These are phyloP conservation scores for Colletotrichum lindemuthianum DNA, from an alignment of 2,329 filamentous ascomycete genomes.

Conservation along the genomic window DNA sequence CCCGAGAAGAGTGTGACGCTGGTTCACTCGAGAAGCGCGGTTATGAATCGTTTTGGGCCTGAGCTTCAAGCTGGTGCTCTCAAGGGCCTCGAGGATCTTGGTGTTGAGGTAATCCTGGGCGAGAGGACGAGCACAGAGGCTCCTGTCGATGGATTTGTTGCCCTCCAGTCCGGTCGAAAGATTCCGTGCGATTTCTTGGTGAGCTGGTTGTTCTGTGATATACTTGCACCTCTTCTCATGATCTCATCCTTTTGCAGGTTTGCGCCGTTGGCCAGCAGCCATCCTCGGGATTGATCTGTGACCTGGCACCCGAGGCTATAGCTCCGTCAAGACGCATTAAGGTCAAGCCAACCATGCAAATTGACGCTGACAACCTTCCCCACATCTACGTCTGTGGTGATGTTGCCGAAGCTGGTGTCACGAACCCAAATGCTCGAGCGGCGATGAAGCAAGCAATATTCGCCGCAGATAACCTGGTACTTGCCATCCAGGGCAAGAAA, in stretches of 20 bases:
- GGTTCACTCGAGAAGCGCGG: constrained; percentile 63
- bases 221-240: constrained; percentile 6
- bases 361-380: constrained; percentile 56
- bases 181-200: constrained; percentile 63
- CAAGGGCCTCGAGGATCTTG: constrained; percentile 56
- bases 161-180: constrained; percentile 55
- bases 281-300: constrained; percentile 58
- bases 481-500: constrained; percentile 52
- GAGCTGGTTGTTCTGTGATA: constrained; percentile 32
- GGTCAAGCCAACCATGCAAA: constrained; percentile 66
- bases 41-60: constrained; percentile 64
- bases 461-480: constrained; percentile 65
- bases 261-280: constrained; percentile 69
- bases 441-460: constrained; percentile 63
- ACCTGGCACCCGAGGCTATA: constrained; percentile 55
- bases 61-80: constrained; percentile 51
- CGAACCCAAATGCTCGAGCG: constrained; percentile 64
- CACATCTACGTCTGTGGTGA: constrained; percentile 73
- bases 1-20: constrained; percentile 66
- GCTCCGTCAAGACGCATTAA: constrained; percentile 59
- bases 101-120: constrained; percentile 60
- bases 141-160: constrained; percentile 49
- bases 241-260: constrained; percentile 52
- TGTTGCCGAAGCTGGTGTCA: constrained; percentile 62
- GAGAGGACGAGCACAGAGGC: constrained; percentile 55